Evolutionary conservation across 345 rosid species (phyloP).

Genomic region (Populus alba): DNA sequence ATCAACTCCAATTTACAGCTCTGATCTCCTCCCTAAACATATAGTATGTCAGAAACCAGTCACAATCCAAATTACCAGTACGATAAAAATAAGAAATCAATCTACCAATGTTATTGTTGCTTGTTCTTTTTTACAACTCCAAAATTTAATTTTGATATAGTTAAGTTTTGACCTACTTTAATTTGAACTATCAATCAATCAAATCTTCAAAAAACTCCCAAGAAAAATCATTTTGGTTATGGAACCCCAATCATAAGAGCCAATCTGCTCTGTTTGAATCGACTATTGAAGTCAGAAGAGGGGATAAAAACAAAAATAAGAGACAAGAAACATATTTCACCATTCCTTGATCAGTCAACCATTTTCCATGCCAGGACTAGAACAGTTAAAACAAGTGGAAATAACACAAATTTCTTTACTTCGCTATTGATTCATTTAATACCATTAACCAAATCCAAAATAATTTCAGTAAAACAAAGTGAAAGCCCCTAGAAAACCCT

Average conservation of each 20-base stretch:
- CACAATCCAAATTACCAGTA: background rate
- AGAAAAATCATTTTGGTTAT: background rate
- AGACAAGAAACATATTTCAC: background rate
- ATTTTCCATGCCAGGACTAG: background rate
- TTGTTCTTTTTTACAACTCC: background rate
- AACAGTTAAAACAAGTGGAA: background rate
- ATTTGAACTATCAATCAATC: background rate
- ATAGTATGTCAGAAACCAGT: conserved; percentile 6
- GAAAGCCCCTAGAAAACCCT: background rate
- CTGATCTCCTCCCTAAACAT: background rate
- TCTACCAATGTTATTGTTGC: background rate
- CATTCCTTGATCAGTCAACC: background rate
- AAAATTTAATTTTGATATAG: background rate
- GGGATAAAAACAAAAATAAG: background rate
- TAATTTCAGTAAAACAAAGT: background rate
- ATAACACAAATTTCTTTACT: background rate
- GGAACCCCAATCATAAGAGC: background rate
- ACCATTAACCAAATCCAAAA: background rate
- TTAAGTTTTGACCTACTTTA: background rate
- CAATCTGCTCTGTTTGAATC: background rate
- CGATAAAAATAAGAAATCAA: background rate
- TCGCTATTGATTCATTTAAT: background rate
- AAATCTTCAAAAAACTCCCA: background rate
- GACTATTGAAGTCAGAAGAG: background rate
- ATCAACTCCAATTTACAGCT: conserved; percentile 8